Conservation (phyloP, 2,329 filamentous ascomycete species). For the Sporothrix euskadiensis region DNA sequence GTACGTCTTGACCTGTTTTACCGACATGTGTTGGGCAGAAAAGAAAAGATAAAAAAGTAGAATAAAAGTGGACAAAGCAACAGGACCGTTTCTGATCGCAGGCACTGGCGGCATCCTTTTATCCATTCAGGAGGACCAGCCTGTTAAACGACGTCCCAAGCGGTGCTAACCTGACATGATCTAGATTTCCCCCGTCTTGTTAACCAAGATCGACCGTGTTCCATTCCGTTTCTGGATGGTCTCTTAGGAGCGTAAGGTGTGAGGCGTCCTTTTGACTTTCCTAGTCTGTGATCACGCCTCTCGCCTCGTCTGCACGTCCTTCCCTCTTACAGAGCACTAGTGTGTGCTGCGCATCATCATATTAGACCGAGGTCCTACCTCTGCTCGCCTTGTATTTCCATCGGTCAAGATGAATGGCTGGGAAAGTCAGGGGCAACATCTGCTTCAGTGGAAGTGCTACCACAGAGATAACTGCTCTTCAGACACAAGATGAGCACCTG, state of each 20-base stretch:
- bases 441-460: neutral
- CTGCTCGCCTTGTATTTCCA: neutral
- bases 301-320: neutral
- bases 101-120: neutral
- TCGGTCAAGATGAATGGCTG: neutral
- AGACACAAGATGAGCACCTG: neutral
- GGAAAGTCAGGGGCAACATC: neutral
- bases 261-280: neutral
- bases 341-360: too few species aligned
- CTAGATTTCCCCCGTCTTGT: neutral
- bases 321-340: neutral
- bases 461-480: neutral
- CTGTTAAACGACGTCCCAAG: constrained; percentile 2
- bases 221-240: neutral
- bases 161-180: neutral
- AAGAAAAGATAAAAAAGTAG: neutral
- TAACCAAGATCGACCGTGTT: neutral
- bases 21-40: neutral
- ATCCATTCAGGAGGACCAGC: neutral
- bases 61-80: neutral
- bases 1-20: neutral
- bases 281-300: neutral
- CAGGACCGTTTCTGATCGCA: neutral
- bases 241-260: neutral
- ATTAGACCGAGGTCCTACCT: neutral